Evolutionary conservation across 176 grass and related monocot species (phyloP), one percentile per base, ranked within the genome.

Genomic region (Themeda triandra): DNA sequence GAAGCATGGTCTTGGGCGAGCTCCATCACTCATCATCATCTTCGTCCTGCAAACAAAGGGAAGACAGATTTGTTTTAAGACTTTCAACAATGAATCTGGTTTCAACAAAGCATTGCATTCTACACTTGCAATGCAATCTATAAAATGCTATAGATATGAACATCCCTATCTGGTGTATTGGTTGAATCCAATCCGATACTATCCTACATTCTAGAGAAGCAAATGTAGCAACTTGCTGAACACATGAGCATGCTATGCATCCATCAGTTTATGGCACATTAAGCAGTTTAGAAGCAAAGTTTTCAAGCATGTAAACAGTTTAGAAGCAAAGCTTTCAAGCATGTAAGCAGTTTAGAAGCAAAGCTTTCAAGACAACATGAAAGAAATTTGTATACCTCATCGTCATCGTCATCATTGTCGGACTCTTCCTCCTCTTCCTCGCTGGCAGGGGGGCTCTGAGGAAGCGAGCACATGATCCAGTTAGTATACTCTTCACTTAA

Each of bases 341-440:
- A 58, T 24, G 2, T 59, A 59, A n/a, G 23, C 54, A 24, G 21
- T 3, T 59, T 59, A 58, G 3, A 11, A 25, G 51, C 40, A 41
- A 41, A 41, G 45, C 49, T 7, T 8, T 53, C 6, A 5, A 12
- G 6, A 0, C 14, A 1, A n/a, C 15, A 39, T 42, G 24, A 63
- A 9, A 21, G 2, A 1, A 44, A 7, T 15, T 0, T 27, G 7
- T 21, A 71, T 86, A 95, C 95, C 92, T 93, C 97, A 1, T 94
- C 93, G 4, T 92, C 92, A 66, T 89, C 97, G 27, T 96, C 97
- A 1, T 94, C 96, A 0, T 97, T 98, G 90, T 98, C 95, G 8
- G 95, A 98, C 15, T 98, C 95, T 35, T 91, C 96, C 2, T 89
- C 92, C 32, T 82, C 89, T n/a, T 86, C 88, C 65, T 88, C 85